These are phyloP conservation scores for Escallonia rubra DNA, from an alignment of 129 eudicot species.

Conservation along the genomic window DNA sequence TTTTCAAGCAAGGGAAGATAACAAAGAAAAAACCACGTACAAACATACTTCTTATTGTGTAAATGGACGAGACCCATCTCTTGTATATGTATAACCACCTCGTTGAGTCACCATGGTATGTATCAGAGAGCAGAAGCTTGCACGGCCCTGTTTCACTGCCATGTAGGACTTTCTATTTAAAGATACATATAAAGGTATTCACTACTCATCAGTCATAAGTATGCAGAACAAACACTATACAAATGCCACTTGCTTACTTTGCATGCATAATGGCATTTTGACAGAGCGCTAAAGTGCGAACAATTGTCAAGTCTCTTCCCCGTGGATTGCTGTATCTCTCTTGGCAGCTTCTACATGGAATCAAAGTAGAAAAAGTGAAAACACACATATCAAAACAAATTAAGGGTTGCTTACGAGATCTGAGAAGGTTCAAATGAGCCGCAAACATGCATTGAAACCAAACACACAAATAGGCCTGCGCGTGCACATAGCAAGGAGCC, in stretches of 20 bases:
- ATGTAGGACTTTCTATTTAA: conserved; percentile 1
- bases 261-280: conserved; percentile 72
- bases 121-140: conserved; percentile 71
- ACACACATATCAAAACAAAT: not conserved
- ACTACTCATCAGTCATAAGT: not conserved
- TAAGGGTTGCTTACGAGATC: not conserved
- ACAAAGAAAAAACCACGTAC: not conserved
- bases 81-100: conserved; percentile 69
- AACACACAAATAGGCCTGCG: no score
- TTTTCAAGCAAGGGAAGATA: no score
- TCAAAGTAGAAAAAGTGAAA: not conserved
- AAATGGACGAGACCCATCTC: conserved; percentile 84
- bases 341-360: conserved; percentile 52
- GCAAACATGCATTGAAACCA: no score
- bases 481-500: no score
- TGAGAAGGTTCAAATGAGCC: not conserved
- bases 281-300: conserved; percentile 65
- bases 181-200: not conserved
- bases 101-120: conserved; percentile 79
- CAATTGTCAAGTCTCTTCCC: conserved; percentile 79
- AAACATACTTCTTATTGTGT: conserved; percentile 52
- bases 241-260: conserved; percentile 36
- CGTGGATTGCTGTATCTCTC: conserved; percentile 60
- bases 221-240: not conserved
- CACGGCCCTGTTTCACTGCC: conserved; percentile 59